phyloP scores from a whole-genome alignment of 2,329 filamentous ascomycete genomes.

The Aspergillus nomiae region DNA sequence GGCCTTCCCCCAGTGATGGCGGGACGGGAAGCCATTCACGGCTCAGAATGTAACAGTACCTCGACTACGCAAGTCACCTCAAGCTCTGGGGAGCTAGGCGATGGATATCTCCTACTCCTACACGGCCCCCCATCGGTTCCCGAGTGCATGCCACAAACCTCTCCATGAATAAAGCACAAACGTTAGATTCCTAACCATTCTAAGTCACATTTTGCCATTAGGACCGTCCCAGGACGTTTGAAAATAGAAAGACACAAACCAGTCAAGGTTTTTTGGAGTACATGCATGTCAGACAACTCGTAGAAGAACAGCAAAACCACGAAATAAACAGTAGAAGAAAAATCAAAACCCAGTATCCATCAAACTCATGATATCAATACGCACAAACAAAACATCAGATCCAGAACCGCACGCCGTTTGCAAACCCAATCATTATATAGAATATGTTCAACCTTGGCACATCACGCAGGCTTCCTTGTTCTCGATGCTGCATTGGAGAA shows the following conservation, averaged over 20 bases:
- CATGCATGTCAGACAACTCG: not conserved
- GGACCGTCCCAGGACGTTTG: not conserved
- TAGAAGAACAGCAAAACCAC: slow-evolving; percentile 13
- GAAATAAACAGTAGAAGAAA: not conserved
- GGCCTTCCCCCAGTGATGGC: not conserved
- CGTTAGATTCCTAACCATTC: slow-evolving; percentile 3
- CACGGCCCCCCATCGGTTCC: not conserved
- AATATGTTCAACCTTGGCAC: slow-evolving; percentile 78
- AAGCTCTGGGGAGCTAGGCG: not conserved
- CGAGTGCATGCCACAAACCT: not conserved
- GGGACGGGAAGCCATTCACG: not conserved
- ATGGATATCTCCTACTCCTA: not conserved
- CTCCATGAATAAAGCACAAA: not conserved
- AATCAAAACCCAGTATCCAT: slow-evolving; percentile 25
- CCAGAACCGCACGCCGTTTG: not conserved
- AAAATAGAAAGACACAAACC: not conserved
- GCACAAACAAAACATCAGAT: slow-evolving; percentile 4
- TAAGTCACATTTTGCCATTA: slow-evolving; percentile 6
- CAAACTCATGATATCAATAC: slow-evolving; percentile 36
- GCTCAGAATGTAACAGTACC: not conserved
- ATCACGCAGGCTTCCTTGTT: slow-evolving; percentile 94
- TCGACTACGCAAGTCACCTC: not conserved
- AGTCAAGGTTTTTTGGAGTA: not conserved
- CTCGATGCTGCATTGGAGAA: slow-evolving; percentile 92
- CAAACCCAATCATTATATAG: slow-evolving; percentile 2